A percentile compares a stretch with the other conserved stretches of the same genome.
phyloP scores from a whole-genome alignment of 345 rosid genomes.

The sweet orange (Citrus sinensis) region DNA sequence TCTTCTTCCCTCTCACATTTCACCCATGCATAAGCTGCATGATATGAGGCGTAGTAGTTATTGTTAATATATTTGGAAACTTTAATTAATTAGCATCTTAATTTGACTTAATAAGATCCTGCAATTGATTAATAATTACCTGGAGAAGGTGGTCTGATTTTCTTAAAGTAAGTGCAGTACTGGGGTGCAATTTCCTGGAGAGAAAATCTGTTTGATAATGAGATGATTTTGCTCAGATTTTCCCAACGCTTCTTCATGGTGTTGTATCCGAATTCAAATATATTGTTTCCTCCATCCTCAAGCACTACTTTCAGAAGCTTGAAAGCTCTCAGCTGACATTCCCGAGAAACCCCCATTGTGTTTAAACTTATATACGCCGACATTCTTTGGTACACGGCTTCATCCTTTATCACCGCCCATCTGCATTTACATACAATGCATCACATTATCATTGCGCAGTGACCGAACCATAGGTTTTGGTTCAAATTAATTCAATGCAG shows the following conservation, averaged over 20 bases:
- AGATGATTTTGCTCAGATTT: constrained; percentile 22
- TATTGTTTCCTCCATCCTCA: constrained; percentile 23
- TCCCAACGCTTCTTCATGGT: constrained; percentile 52
- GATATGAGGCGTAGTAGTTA: not conserved
- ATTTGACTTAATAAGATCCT: too few species aligned
- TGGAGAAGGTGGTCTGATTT: constrained; percentile 35
- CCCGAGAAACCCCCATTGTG: constrained; percentile 56
- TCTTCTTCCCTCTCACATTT: constrained; percentile 61
- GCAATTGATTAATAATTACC: constrained; percentile 14
- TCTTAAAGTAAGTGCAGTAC: constrained; percentile 38
- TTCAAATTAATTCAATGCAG: too few species aligned
- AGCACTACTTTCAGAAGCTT: constrained; percentile 47
- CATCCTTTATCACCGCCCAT: constrained; percentile 63
- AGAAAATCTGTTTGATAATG: constrained; percentile 53
- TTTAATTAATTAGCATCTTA: too few species aligned
- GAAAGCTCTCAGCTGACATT: constrained; percentile 49
- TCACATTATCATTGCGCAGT: not conserved
- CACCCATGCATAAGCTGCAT: constrained; percentile 69
- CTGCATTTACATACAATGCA: constrained; percentile 19
- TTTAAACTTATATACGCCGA: not conserved
- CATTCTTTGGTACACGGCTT: constrained; percentile 55
- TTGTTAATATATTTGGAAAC: too few species aligned
- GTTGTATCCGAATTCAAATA: constrained; percentile 47
- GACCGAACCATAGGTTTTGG: too few species aligned
- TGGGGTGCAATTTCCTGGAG: constrained; percentile 36